These are phyloP conservation scores for Apocynum venetum DNA, from an alignment of 257 asterid genomes.

Conservation along the genomic window DNA sequence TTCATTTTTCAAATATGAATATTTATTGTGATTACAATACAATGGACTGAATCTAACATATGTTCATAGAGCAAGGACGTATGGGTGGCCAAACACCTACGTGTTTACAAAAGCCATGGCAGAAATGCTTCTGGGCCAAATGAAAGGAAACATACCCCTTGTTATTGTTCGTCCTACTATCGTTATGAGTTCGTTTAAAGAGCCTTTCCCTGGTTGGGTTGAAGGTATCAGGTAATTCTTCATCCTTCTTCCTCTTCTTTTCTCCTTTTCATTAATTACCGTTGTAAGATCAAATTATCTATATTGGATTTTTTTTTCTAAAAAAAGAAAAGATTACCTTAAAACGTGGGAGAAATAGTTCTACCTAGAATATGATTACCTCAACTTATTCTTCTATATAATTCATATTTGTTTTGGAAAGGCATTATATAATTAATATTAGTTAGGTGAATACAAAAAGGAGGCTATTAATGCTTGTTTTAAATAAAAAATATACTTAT, in stretches of 20 bases:
- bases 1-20: no score
- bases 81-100: slow-evolving; percentile 88
- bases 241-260: neutral
- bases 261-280: neutral
- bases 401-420: no score
- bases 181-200: slow-evolving; percentile 61
- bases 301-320: no score
- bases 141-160: slow-evolving; percentile 41
- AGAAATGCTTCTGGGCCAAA: slow-evolving; percentile 57
- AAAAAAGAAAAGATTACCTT: no score
- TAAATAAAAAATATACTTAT: no score
- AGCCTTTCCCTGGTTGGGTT: slow-evolving; percentile 88
- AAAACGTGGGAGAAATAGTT: no score
- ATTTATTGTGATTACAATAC: neutral
- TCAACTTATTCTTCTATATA: no score
- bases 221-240: slow-evolving; percentile 67
- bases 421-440: no score
- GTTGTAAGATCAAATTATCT: no score
- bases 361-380: no score
- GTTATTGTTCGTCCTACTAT: slow-evolving; percentile 73
- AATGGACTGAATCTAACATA: neutral
- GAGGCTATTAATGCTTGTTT: no score
- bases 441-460: no score
- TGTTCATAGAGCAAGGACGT: slow-evolving; percentile 46
- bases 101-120: slow-evolving; percentile 84